A percentile compares a stretch with the other conserved stretches of the same genome.
phyloP scores from a whole-genome alignment of 306 rosid genomes.

The Corylus americana region DNA sequence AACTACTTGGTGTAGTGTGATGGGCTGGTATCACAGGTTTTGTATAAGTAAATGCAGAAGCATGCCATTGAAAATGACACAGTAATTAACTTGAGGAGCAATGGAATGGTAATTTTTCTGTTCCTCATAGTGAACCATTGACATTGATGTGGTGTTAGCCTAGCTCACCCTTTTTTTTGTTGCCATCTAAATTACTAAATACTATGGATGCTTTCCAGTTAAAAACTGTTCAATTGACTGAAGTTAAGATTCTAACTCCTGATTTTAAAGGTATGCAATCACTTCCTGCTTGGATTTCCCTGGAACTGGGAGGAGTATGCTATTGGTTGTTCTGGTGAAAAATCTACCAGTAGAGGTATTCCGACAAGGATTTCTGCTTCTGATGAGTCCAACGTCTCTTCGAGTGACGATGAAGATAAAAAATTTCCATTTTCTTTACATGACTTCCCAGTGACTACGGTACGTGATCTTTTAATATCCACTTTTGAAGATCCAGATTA shows the following conservation, averaged over 20 bases:
- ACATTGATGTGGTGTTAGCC: neutral
- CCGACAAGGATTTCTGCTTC: slow-evolving; percentile 15
- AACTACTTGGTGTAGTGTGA: neutral
- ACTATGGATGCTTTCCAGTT: neutral
- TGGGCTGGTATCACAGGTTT: neutral
- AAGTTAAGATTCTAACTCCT: neutral
- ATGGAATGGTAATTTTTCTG: neutral
- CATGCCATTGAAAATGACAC: neutral
- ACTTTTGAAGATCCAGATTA: slow-evolving; percentile 31
- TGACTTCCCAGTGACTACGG: slow-evolving; percentile 26
- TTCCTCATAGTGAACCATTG: neutral
- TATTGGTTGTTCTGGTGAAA: slow-evolving; percentile 15
- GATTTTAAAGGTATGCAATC: slow-evolving; percentile 48
- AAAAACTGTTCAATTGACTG: neutral
- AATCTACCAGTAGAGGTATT: slow-evolving; percentile 2
- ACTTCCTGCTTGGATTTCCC: slow-evolving; percentile 71
- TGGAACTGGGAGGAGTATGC: slow-evolving; percentile 62
- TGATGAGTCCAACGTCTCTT: slow-evolving; percentile 28
- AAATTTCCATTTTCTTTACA: slow-evolving; percentile 22
- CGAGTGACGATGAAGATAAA: neutral
- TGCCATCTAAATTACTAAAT: neutral
- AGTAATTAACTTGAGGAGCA: neutral
- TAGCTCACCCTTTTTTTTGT: neutral
- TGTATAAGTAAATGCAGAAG: neutral
- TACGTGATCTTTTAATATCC: slow-evolving; percentile 33